Evolutionary conservation across 106 monocot genomes (phyloP), one percentile per base, ranked within the genome.

Genomic region (Dendrobium catenatum): DNA sequence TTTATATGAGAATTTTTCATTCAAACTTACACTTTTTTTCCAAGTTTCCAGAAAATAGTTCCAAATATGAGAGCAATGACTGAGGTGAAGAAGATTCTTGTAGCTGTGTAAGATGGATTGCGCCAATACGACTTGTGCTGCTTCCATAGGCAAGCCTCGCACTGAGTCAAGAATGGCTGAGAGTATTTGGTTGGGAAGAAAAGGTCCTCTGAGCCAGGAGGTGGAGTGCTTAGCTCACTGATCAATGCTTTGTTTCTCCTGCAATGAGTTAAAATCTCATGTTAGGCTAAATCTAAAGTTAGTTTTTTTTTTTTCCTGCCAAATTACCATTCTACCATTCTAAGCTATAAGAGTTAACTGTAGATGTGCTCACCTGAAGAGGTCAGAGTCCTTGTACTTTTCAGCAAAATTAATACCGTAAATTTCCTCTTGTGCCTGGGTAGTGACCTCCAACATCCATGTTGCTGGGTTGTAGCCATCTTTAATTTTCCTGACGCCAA

Each of bases 401-500:
- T 91, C 94, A 20, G 88, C 27, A 43, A 94, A 94, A 75, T 86
- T 84, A 31, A 91, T 33, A 29, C 89, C 91, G 29, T 91, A 59
- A 64, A 78, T 86, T 16, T 91, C 91, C 85, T 94, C 94, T 79
- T 94, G 91, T 47, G 88, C 84, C 29, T 76, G 22, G 37, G 89
- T 86, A 11, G 89, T 91, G 44, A 91, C 86, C 80, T 94, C 93
- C 72, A 94, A 80, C 93, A 94, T 94, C 93, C 93, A 94, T 78
- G 93, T 94, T 48, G 93, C 93, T 24, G 93, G 93, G 73, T 94
- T 94, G 70, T 94, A 91, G 16, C 93, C 87, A 56, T 91, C 85
- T 80, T 85, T 94, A 64, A 94, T 91, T 58, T 85, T 89, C 42
- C 81, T 85, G 3, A 94, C 90, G 68, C 91, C 94, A 6, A 94